Evolutionary conservation across 2,329 filamentous ascomycete species (phyloP).

Genomic region (Neodidymelliopsis sp.): DNA sequence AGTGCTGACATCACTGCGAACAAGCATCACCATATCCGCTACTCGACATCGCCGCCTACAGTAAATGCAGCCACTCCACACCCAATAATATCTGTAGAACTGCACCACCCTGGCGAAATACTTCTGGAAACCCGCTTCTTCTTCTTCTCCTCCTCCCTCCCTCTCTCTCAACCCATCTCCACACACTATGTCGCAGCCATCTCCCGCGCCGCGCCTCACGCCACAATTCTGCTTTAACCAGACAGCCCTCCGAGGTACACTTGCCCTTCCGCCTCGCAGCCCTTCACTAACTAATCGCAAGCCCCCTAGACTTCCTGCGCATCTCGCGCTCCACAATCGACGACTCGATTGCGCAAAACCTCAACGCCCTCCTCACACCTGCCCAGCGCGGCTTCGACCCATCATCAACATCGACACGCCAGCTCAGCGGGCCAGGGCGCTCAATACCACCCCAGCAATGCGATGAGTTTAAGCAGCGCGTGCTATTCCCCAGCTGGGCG

Average conservation of each 20-base stretch:
- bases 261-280: slow-evolving; percentile 4
- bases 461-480: slow-evolving; percentile 73
- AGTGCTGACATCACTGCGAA: slow-evolving; percentile 44
- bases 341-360: slow-evolving; percentile 90
- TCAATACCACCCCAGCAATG: slow-evolving; percentile 71
- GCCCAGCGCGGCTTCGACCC: slow-evolving; percentile 78
- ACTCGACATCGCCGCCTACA: slow-evolving; percentile 1
- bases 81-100: background rate
- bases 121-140: slow-evolving; percentile 40
- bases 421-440: slow-evolving; percentile 58
- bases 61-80: background rate
- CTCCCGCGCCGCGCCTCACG: slow-evolving; percentile 51
- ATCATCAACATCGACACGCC: slow-evolving; percentile 72
- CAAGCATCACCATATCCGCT: slow-evolving; percentile 6
- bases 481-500: slow-evolving; percentile 91
- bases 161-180: slow-evolving; percentile 16
- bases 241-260: slow-evolving; percentile 58
- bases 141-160: slow-evolving; percentile 16
- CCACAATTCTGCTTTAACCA: slow-evolving; percentile 62
- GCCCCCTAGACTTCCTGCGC: slow-evolving; percentile 80
- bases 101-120: slow-evolving; percentile 36
- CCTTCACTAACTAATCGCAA: slow-evolving; percentile 47
- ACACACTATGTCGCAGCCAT: slow-evolving; percentile 52
- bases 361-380: slow-evolving; percentile 87
- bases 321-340: slow-evolving; percentile 85